Evolutionary conservation across 2,329 filamentous ascomycete genomes (phyloP).

Genomic region (Paracamarosporium sp.): DNA sequence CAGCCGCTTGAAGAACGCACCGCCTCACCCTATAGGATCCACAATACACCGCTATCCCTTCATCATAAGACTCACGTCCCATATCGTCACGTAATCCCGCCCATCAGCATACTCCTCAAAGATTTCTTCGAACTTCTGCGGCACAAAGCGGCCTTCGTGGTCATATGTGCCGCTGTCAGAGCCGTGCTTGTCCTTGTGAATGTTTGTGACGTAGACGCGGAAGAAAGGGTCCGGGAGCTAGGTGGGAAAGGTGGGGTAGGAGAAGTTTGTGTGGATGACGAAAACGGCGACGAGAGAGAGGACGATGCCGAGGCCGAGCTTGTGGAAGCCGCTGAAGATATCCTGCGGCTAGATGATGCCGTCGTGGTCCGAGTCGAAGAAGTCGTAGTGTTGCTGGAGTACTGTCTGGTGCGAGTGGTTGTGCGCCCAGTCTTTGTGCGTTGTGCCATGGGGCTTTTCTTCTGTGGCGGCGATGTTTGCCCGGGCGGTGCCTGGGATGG

Average conservation of each 20-base stretch:
- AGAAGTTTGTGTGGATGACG: conserved; percentile 59
- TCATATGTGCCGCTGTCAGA: conserved; percentile 53
- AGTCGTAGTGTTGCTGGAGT: conserved; percentile 61
- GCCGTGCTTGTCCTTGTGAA: conserved; percentile 54
- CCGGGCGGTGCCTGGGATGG: conserved; percentile 46
- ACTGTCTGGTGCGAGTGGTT: conserved; percentile 51
- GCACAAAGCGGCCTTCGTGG: conserved; percentile 53
- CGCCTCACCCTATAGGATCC: conserved; percentile 56
- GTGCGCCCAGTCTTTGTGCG: conserved; percentile 45
- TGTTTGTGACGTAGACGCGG: conserved; percentile 48
- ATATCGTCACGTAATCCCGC: conserved; percentile 49
- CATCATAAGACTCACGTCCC: conserved; percentile 48
- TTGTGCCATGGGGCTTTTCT: conserved; percentile 52
- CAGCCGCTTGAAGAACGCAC: conserved; percentile 55
- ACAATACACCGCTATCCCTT: conserved; percentile 49
- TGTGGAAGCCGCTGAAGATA: conserved; percentile 57
- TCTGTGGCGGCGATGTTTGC: conserved; percentile 51
- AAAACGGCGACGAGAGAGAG: conserved; percentile 53
- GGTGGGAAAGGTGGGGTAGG: conserved; percentile 54
- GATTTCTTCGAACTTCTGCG: conserved; percentile 57
- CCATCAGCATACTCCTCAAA: conserved; percentile 53
- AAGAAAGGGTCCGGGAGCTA: conserved; percentile 55
- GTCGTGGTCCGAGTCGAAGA: conserved; percentile 61
- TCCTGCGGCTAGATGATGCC: conserved; percentile 61
- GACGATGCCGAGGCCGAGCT: conserved; percentile 53